Conservation (phyloP, 164 flowering plant species). For the Santalum album region DNA sequence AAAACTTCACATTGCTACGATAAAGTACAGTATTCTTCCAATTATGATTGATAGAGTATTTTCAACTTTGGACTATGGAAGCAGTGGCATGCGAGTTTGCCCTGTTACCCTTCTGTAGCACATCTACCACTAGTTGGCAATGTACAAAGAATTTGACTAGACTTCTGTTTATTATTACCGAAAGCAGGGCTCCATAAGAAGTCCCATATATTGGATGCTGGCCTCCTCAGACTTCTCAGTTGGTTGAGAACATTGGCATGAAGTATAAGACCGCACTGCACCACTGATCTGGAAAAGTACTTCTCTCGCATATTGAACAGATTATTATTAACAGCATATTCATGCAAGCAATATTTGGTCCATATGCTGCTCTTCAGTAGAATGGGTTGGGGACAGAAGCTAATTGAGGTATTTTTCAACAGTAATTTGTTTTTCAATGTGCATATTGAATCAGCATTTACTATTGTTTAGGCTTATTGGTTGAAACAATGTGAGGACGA, state of each 20-base stretch:
- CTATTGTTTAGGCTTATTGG: too few species aligned
- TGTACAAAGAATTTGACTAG: not conserved
- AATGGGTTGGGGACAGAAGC: not conserved
- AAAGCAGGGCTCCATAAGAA: conserved; percentile 65
- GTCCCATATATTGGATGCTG: conserved; percentile 64
- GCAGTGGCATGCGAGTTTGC: too few species aligned
- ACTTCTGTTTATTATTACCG: not conserved
- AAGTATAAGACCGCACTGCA: conserved; percentile 2
- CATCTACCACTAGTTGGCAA: too few species aligned
- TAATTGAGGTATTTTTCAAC: not conserved
- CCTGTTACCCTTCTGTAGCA: too few species aligned
- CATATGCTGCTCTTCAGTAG: not conserved
- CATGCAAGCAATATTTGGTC: not conserved
- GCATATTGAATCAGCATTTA: too few species aligned
- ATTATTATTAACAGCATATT: not conserved
- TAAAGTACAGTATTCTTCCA: not conserved
- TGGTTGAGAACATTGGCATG: conserved; percentile 89
- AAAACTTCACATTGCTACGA: not conserved
- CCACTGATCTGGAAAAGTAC: not conserved
- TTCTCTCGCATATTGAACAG: not conserved
- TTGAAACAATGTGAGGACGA: too few species aligned
- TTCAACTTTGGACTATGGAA: too few species aligned
- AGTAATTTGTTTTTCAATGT: too few species aligned
- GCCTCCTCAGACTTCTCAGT: conserved; percentile 61
- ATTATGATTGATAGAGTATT: too few species aligned